Conservation (phyloP, 2,329 filamentous ascomycete species). For the Massarina eburnea region DNA sequence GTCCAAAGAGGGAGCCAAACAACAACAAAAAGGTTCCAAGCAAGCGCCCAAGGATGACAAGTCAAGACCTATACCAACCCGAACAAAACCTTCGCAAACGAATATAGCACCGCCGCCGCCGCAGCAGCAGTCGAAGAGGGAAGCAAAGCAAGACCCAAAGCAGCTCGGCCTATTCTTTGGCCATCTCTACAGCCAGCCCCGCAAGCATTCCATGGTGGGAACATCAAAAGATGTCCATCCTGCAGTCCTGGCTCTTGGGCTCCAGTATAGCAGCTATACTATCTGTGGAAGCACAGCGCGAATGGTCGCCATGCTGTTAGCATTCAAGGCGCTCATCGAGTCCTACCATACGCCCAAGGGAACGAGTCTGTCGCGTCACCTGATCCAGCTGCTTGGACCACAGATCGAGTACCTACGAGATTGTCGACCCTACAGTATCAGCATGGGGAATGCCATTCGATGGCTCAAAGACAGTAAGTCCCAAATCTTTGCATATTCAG, state of each 20-base stretch:
- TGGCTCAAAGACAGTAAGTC: constrained; percentile 73
- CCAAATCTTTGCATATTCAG: background rate
- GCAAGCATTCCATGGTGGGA: constrained; percentile 62
- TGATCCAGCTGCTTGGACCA: constrained; percentile 88
- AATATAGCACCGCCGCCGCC: constrained; percentile 24
- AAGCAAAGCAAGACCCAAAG: constrained; percentile 50
- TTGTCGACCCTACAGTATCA: constrained; percentile 93
- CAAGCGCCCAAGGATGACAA: constrained; percentile 37
- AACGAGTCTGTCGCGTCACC: constrained; percentile 83
- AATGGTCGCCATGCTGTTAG: constrained; percentile 82
- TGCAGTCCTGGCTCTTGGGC: constrained; percentile 77
- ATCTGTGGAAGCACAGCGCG: constrained; percentile 88
- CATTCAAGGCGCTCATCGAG: constrained; percentile 89
- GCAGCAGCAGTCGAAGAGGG: constrained; percentile 34
- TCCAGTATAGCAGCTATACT: constrained; percentile 87
- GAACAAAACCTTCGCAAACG: constrained; percentile 36
- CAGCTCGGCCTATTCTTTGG: constrained; percentile 67
- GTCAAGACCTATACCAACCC: constrained; percentile 33
- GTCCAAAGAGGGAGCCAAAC: constrained; percentile 33
- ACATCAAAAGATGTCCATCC: constrained; percentile 78
- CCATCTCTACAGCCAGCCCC: constrained; percentile 77
- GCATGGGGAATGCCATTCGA: constrained; percentile 94
- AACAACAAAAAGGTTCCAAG: constrained; percentile 36
- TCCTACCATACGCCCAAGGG: constrained; percentile 88
- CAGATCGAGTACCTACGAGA: constrained; percentile 95